These are phyloP conservation scores for Phytophthora tubulina DNA, from an alignment of 352 stramenopile genomes.

Conservation along the genomic window DNA sequence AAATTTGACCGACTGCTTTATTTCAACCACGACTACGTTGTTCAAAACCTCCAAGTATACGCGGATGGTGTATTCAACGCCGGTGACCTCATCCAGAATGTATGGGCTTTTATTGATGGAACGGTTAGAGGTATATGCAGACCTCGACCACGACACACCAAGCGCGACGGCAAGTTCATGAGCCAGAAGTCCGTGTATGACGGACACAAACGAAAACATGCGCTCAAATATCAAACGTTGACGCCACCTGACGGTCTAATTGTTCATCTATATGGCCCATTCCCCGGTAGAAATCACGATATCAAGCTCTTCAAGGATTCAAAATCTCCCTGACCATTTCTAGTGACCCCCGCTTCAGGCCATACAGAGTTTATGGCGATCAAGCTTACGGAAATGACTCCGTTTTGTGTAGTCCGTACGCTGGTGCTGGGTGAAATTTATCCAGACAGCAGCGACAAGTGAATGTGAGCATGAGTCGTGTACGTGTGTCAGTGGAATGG, in stretches of 20 bases:
- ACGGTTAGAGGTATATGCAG: too few species aligned
- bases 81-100: not conserved
- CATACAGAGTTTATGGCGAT: not conserved
- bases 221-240: too few species aligned
- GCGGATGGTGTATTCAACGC: slow-evolving; percentile 22
- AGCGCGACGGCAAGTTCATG: too few species aligned
- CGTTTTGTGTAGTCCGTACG: not conserved
- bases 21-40: slow-evolving; percentile 14
- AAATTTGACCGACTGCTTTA: slow-evolving; percentile 2
- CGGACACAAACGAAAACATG: too few species aligned
- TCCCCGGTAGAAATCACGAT: too few species aligned
- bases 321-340: too few species aligned
- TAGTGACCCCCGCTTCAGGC: not conserved
- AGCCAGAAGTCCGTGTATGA: too few species aligned
- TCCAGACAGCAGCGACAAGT: not conserved
- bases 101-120: slow-evolving; percentile 28
- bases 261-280: too few species aligned
- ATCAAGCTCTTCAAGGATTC: too few species aligned
- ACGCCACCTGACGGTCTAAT: slow-evolving; percentile 37
- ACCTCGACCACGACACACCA: too few species aligned
- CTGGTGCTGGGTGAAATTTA: not conserved
- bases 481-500: slow-evolving; percentile 11
- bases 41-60: slow-evolving; percentile 1
- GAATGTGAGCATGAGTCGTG: not conserved
- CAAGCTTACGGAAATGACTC: not conserved